A percentile compares a stretch with the other conserved stretches of the same genome.
phyloP scores from a whole-genome alignment of 2,329 filamentous ascomycete species.

The Furcasterigmium sp. region DNA sequence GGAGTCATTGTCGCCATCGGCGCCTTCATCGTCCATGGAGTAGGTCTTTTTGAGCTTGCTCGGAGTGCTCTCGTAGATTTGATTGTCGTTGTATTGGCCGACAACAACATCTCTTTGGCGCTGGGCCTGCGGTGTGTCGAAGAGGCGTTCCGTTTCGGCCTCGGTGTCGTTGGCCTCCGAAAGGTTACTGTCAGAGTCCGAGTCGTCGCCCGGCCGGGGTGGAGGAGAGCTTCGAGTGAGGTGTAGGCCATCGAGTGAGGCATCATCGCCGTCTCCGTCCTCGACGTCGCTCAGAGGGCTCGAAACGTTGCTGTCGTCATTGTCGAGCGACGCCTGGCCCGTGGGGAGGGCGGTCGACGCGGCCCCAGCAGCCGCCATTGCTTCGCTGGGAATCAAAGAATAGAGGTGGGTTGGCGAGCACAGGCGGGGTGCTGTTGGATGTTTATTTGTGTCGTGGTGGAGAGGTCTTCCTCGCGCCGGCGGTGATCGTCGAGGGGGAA shows the following conservation, averaged over 20 bases:
- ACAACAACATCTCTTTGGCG: conserved; percentile 58
- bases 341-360: conserved; percentile 44
- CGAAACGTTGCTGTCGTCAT: conserved; percentile 67
- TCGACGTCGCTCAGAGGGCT: conserved; percentile 93
- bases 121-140: conserved; percentile 72
- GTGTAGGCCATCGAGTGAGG: conserved; percentile 57
- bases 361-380: conserved; percentile 50
- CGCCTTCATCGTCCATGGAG: conserved; percentile 27
- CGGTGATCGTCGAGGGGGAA: background rate
- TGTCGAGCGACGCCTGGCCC: conserved; percentile 38
- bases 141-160: conserved; percentile 90
- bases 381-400: conserved; percentile 1
- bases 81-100: conserved; percentile 47
- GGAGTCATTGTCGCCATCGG: conserved; percentile 32
- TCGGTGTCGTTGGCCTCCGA: conserved; percentile 67
- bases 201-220: conserved; percentile 17
- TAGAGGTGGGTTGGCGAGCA: conserved; percentile 2
- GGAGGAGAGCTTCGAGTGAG: conserved; percentile 22
- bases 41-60: conserved; percentile 65
- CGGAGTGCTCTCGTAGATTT: conserved; percentile 60
- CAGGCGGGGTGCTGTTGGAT: conserved; percentile 5
- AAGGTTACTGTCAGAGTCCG: conserved; percentile 46
- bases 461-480: conserved; percentile 2
- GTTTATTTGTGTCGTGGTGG: conserved; percentile 8
- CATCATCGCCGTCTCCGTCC: conserved; percentile 68